A percentile compares a stretch with the other conserved stretches of the same genome.
phyloP scores from a whole-genome alignment of 106 monocot species.

The Iris macrosiphon region DNA sequence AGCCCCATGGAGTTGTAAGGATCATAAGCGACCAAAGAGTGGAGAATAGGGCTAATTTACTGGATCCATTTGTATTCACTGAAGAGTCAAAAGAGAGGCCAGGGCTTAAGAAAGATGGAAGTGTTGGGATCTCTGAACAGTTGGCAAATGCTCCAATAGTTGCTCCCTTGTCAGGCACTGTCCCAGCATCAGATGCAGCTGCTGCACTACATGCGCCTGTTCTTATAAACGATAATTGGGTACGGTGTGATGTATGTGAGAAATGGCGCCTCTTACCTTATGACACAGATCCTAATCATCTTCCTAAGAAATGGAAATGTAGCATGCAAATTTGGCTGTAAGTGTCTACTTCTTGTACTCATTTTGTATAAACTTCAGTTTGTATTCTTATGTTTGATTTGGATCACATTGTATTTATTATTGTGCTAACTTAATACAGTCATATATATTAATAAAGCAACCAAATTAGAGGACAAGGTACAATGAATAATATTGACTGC shows the following conservation, averaged over 20 bases:
- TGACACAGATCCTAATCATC: conserved; percentile 35
- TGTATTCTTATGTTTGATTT: conserved; percentile 4
- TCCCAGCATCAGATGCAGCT: conserved; percentile 18
- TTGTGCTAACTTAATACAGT: neutral
- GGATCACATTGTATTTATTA: neutral
- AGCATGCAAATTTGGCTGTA: conserved; percentile 75
- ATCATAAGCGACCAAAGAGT: conserved; percentile 18
- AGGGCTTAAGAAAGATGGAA: conserved; percentile 22
- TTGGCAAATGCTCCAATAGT: conserved; percentile 10
- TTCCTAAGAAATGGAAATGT: conserved; percentile 71
- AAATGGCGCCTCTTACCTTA: conserved; percentile 73
- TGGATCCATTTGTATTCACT: conserved; percentile 13
- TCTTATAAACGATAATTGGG: conserved; percentile 69
- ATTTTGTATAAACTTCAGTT: neutral
- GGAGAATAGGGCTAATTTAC: conserved; percentile 10
- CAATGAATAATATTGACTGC: too few species aligned
- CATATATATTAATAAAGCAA: too few species aligned
- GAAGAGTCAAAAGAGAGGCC: conserved; percentile 27
- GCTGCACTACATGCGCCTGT: conserved; percentile 29
- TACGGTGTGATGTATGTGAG: conserved; percentile 60
- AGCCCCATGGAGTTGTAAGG: conserved; percentile 8
- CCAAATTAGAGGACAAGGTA: too few species aligned
- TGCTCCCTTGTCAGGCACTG: conserved; percentile 7
- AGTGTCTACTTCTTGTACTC: conserved; percentile 16
- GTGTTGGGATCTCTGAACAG: conserved; percentile 4